Conservation (phyloP, 148 eudicot genomes). For the Arctostaphylos glauca region DNA sequence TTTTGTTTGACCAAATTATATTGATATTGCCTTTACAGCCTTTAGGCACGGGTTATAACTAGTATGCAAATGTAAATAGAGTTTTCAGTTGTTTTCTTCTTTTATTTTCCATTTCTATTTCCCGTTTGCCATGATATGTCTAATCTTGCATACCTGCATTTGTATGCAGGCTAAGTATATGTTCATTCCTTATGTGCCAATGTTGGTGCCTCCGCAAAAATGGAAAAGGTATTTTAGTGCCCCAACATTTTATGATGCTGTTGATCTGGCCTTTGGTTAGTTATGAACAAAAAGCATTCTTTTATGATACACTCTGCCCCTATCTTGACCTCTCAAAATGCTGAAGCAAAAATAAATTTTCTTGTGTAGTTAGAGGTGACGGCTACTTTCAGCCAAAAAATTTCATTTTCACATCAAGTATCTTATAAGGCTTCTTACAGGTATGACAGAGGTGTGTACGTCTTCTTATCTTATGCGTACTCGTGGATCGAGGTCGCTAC, state of each 20-base stretch:
- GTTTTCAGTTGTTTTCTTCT: not conserved
- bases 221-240: constrained; percentile 68
- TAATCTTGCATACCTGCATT: not conserved
- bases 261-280: constrained; percentile 12
- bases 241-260: not conserved
- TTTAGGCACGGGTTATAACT: too few relatives aligned
- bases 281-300: not conserved
- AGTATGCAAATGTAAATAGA: not conserved
- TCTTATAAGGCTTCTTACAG: constrained; percentile 32
- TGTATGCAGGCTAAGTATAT: constrained; percentile 66
- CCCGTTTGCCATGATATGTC: not conserved
- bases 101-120: not conserved
- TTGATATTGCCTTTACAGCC: too few relatives aligned
- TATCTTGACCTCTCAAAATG: not conserved
- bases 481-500: constrained; percentile 75
- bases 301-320: not conserved
- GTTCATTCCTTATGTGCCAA: constrained; percentile 85
- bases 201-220: constrained; percentile 83
- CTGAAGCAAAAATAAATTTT: not conserved
- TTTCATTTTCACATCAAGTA: not conserved
- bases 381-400: not conserved
- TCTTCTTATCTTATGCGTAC: constrained; percentile 86
- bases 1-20: too few relatives aligned
- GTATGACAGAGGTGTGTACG: constrained; percentile 82
- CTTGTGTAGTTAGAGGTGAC: not conserved